A percentile compares a stretch with the other conserved stretches of the same genome.
These are phyloP conservation scores for Teratosphaeria destructans DNA, from an alignment of 2,329 filamentous ascomycete species.

Conservation along the genomic window DNA sequence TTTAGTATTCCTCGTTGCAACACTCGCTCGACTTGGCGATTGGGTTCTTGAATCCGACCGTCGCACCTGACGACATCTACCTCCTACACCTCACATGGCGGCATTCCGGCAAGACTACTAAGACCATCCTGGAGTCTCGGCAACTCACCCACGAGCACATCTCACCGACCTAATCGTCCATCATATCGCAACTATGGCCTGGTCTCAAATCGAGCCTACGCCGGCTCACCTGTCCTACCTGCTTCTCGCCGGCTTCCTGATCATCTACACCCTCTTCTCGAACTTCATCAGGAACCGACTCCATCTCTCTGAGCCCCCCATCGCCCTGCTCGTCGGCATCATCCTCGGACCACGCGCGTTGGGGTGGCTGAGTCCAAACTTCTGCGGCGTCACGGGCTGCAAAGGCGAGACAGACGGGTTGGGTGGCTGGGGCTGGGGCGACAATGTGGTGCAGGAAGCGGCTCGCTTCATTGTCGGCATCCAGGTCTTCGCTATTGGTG, in stretches of 20 bases:
- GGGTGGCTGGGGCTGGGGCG: slow-evolving; percentile 31
- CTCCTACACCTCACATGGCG: not conserved
- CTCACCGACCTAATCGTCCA: not conserved
- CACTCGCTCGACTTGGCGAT: too few species aligned
- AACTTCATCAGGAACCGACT: slow-evolving; percentile 37
- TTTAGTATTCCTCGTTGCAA: not conserved
- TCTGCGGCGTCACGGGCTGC: slow-evolving; percentile 24
- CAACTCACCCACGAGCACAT: not conserved
- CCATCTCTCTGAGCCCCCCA: slow-evolving; percentile 39
- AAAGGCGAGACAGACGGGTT: slow-evolving; percentile 4
- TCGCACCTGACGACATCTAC: not conserved
- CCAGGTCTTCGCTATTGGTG: slow-evolving; percentile 27
- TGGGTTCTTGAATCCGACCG: not conserved
- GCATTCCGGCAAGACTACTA: not conserved
- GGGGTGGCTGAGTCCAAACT: slow-evolving; percentile 30
- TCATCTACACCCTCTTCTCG: slow-evolving; percentile 37
- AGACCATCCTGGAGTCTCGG: not conserved
- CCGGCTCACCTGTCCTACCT: slow-evolving; percentile 37
- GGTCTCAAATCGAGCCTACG: slow-evolving; percentile 38
- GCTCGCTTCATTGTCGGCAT: slow-evolving; percentile 39
- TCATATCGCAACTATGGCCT: slow-evolving; percentile 13
- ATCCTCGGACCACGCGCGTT: slow-evolving; percentile 33
- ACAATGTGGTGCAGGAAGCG: slow-evolving; percentile 7
- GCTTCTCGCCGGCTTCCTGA: slow-evolving; percentile 34
- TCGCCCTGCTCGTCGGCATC: slow-evolving; percentile 38